Percentiles rank a stretch among this genome's conserved stretches.
phyloP scores from a whole-genome alignment of 2,329 filamentous ascomycete species.

The Thelonectria discophora region DNA sequence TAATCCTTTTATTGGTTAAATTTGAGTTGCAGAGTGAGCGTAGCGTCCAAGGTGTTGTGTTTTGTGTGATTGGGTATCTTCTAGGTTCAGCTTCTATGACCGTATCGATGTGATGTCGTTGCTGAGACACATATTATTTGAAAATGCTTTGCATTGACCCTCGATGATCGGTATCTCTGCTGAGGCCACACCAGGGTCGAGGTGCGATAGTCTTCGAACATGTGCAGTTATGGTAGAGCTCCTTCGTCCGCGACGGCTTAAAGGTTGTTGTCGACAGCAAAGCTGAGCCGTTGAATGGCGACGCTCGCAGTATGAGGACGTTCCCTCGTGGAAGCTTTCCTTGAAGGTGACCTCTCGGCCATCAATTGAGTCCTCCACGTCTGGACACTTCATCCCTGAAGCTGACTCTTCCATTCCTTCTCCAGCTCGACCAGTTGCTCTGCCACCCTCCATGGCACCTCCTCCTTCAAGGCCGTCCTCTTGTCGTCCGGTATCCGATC shows the following conservation, averaged over 20 bases:
- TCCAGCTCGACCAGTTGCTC: constrained; percentile 59
- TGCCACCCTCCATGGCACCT: constrained; percentile 62
- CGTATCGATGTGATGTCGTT: neutral
- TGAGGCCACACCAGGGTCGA: neutral
- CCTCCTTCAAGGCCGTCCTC: constrained; percentile 58
- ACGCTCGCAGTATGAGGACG: neutral
- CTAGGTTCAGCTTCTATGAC: neutral
- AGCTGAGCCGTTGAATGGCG: neutral
- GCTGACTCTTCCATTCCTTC: constrained; percentile 47
- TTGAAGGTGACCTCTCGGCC: neutral
- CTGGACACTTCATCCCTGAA: constrained; percentile 26
- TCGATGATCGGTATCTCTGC: neutral
- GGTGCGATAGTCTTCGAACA: neutral
- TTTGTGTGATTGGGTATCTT: neutral
- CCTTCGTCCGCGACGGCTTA: neutral
- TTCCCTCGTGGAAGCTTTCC: neutral
- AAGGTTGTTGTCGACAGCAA: neutral
- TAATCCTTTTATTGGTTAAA: too few relatives aligned
- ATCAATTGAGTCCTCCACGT: neutral
- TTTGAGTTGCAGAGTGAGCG: neutral
- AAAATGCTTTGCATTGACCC: neutral
- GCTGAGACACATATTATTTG: too few relatives aligned
- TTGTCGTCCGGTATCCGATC: constrained; percentile 67
- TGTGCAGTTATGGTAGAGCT: neutral
- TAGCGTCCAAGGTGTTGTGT: neutral